Evolutionary conservation across 2,329 filamentous ascomycete species (phyloP).

Genomic region (Monosporascus ibericus): DNA sequence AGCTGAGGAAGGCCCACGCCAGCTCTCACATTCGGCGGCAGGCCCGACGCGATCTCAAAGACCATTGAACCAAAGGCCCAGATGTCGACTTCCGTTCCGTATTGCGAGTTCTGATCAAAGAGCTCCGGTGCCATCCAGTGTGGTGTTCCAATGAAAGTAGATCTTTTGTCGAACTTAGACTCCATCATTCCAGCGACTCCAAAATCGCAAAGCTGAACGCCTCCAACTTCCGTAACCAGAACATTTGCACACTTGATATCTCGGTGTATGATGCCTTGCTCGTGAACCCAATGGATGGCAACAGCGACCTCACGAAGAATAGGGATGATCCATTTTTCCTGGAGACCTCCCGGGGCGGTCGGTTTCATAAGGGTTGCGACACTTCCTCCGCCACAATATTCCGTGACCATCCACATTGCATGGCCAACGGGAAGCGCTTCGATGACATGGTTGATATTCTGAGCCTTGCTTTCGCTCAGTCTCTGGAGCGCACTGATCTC

Average conservation of each 20-base stretch:
- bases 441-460: slow-evolving; percentile 76
- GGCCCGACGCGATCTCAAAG: slow-evolving; percentile 73
- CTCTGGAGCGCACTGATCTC: slow-evolving; percentile 65
- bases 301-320: slow-evolving; percentile 62
- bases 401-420: slow-evolving; percentile 82
- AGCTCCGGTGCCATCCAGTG: slow-evolving; percentile 86
- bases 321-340: slow-evolving; percentile 64
- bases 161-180: slow-evolving; percentile 67
- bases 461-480: slow-evolving; percentile 66
- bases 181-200: slow-evolving; percentile 76
- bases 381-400: slow-evolving; percentile 80
- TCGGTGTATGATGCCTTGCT: slow-evolving; percentile 62
- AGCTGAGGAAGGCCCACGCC: slow-evolving; percentile 46
- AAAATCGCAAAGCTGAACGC: slow-evolving; percentile 79
- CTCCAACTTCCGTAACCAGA: slow-evolving; percentile 68
- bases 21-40: slow-evolving; percentile 62
- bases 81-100: slow-evolving; percentile 70
- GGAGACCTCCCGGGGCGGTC: slow-evolving; percentile 58
- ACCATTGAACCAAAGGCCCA: slow-evolving; percentile 82
- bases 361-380: slow-evolving; percentile 68
- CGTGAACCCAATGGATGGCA: slow-evolving; percentile 62
- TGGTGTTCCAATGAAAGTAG: slow-evolving; percentile 75
- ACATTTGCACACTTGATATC: slow-evolving; percentile 77
- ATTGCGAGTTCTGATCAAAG: slow-evolving; percentile 57
- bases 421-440: slow-evolving; percentile 72